Percentiles rank a stretch among this genome's conserved stretches.
phyloP scores from a whole-genome alignment of 1,284 basidiomycete genomes.

The Earliella scabrosa region DNA sequence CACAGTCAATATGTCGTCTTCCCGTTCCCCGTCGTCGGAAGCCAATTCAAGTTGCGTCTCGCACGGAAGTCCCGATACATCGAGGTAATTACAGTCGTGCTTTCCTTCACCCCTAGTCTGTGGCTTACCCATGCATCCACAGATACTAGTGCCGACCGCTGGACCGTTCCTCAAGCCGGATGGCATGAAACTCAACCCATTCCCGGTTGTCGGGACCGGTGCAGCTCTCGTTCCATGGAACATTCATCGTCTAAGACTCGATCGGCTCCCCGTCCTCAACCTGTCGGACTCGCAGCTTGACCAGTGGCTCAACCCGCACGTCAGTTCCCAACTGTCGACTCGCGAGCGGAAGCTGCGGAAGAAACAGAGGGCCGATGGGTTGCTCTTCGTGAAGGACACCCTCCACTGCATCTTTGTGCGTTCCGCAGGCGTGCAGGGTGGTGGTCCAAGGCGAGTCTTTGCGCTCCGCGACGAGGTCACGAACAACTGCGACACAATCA shows the following conservation, averaged over 20 bases:
- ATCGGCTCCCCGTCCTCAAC: constrained; percentile 39
- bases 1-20: constrained; percentile 35
- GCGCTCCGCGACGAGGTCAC: constrained; percentile 33
- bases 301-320: constrained; percentile 38
- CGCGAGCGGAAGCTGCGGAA: constrained; percentile 30
- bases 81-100: too few relatives aligned
- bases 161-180: constrained; percentile 32
- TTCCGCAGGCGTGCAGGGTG: constrained; percentile 26
- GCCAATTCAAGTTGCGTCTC: constrained; percentile 42
- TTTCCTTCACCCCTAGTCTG: background rate
- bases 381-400: constrained; percentile 38
- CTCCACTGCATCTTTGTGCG: constrained; percentile 37
- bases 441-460: constrained; percentile 28
- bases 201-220: constrained; percentile 33
- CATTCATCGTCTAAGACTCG: constrained; percentile 46
- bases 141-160: constrained; percentile 34
- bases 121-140: constrained; percentile 14
- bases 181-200: constrained; percentile 34
- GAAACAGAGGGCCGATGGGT: constrained; percentile 23
- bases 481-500: constrained; percentile 36
- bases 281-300: constrained; percentile 12
- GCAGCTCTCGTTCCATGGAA: constrained; percentile 37
- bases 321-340: constrained; percentile 36
- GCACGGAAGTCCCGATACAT: constrained; percentile 57
- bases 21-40: constrained; percentile 40